Evolutionary conservation across 805 yeast genomes (phyloP), one percentile per base, ranked within the genome.

Genomic region (baker's yeast (Saccharomyces cerevisiae)): DNA sequence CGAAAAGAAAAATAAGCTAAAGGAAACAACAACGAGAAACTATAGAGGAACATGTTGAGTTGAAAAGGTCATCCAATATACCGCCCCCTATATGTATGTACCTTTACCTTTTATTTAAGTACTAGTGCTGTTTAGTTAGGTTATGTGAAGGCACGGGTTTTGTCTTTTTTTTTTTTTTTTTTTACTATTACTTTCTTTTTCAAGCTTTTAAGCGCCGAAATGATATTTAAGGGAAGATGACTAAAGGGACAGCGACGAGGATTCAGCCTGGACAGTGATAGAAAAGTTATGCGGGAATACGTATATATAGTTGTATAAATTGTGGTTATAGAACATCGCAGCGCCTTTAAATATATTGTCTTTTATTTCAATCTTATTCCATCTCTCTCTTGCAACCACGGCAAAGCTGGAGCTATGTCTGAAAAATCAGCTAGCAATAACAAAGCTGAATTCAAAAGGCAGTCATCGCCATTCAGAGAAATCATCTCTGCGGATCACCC

Each of bases 401-500:
- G 14, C 36, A 31, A 13, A 14, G n/a, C 4, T 17, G 13, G 6
- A 31, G 13, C 4, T 9, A 57, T 57, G 60, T 53, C 59, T 17
- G 46, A 47, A 47, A 53, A 57, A 54, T 53, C 59, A 58, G 51
- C 55, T 29, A 32, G 46, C n/a, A 41, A 73, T 50, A 68, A 73
- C 30, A 73, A 74, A 54, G 87, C 85, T 32, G 76, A 81, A 48
- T 83, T 60, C 66, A 78, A 79, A 58, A 75, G 87, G 62, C 74
- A 69, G 56, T 67, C 68, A 1, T 76, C 79, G 1, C 53, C 63
- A 28, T 89, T 89, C 70, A 76, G 95, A 65, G 78, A 84, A 63
- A 70, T 71, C 32, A 82, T 89, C 48, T 79, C 86, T 2, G 61
- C 78, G 21, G 43, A 36, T 4, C 85, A 82, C 6, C 77, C 87